These are phyloP conservation scores for Hyphopichia pseudoburtonii DNA, from an alignment of 1,139 yeast species.

Conservation along the genomic window DNA sequence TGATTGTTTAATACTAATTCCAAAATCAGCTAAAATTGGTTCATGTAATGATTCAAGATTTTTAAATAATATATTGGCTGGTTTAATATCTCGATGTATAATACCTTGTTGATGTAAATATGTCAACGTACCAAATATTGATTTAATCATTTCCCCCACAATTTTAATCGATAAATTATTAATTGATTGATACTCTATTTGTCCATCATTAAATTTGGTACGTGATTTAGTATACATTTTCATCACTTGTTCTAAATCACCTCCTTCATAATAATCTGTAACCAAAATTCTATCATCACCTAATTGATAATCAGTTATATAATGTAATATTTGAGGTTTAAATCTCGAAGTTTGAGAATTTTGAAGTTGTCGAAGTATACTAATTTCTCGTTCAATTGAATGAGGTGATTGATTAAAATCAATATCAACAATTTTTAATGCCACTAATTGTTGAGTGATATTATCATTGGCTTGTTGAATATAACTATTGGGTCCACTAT, in stretches of 20 bases:
- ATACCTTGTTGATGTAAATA: constrained; percentile 49
- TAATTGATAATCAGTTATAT: constrained; percentile 19
- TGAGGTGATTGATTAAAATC: constrained; percentile 43
- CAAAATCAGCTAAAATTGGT: constrained; percentile 71
- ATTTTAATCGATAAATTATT: constrained; percentile 16
- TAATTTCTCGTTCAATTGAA: constrained; percentile 33
- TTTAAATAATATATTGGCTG: constrained; percentile 66
- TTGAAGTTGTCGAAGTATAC: constrained; percentile 21
- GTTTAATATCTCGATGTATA: constrained; percentile 90
- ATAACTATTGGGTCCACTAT: constrained; percentile 39
- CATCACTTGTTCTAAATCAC: constrained; percentile 24
- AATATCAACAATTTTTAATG: constrained; percentile 40
- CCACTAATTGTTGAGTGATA: constrained; percentile 16
- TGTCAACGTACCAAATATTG: constrained; percentile 20
- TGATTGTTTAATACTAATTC: constrained; percentile 55
- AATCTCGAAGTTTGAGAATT: no score
- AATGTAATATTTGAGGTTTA: constrained; percentile 20
- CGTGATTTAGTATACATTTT: constrained; percentile 14
- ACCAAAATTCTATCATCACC: constrained; percentile 38
- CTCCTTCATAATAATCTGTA: constrained; percentile 28
- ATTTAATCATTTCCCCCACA: constrained; percentile 17
- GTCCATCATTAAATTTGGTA: constrained; percentile 20
- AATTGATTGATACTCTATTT: constrained; percentile 5
- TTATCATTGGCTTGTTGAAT: constrained; percentile 27
- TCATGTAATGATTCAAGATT: constrained; percentile 24